These are phyloP conservation scores for Vaccinium vitisidaea DNA, from an alignment of 148 eudicot species.

Conservation along the genomic window DNA sequence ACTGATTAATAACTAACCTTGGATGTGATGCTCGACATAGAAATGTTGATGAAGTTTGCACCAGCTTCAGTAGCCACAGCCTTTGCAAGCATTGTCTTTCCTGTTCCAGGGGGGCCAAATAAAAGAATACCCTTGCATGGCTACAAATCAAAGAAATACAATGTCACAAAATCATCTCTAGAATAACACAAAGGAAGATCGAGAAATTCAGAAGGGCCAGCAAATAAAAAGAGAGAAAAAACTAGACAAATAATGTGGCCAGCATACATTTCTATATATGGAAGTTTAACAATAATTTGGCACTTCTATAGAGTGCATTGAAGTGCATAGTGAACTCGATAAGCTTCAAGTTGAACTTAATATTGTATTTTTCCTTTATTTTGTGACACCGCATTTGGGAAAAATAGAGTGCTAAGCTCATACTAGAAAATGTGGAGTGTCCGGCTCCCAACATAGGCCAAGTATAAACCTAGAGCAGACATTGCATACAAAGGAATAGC, in stretches of 20 bases:
- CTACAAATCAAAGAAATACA: slow-evolving; percentile 41
- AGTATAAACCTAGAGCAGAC: not conserved
- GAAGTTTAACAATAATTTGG: not conserved
- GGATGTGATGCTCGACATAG: slow-evolving; percentile 97
- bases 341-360: not conserved
- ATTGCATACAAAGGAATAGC: not conserved
- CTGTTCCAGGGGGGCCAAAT: slow-evolving; percentile 99
- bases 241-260: not conserved
- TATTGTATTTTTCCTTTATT: not conserved
- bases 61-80: slow-evolving; percentile 99
- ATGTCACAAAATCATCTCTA: slow-evolving; percentile 9
- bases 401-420: not conserved
- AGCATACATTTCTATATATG: not conserved
- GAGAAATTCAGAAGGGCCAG: not conserved
- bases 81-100: slow-evolving; percentile 98
- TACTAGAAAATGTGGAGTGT: not conserved
- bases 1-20: slow-evolving; percentile 44
- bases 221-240: not conserved
- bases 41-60: slow-evolving; percentile 96
- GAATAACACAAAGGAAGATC: not conserved
- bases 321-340: not conserved
- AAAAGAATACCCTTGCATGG: slow-evolving; percentile 98
- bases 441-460: not conserved
- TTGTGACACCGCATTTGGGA: not conserved
- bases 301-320: not conserved